Evolutionary conservation across 1,139 yeast species (phyloP).

Genomic region (Pichia inconspicua): DNA sequence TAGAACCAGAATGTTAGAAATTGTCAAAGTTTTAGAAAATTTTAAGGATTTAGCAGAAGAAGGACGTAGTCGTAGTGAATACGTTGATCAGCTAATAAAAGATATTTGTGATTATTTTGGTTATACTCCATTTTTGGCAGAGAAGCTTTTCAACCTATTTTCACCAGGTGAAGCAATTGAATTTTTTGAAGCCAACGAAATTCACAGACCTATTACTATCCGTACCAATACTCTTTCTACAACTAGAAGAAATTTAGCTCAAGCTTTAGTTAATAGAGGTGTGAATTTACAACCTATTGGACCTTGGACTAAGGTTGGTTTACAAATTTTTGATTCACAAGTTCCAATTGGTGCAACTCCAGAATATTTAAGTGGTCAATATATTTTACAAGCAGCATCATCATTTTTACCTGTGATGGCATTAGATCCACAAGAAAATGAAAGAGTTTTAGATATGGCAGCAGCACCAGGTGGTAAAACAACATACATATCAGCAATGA

Average conservation of each 20-base stretch:
- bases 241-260: conserved; percentile 93
- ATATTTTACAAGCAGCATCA: conserved; percentile 96
- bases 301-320: conserved; percentile 95
- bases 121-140: conserved; percentile 91
- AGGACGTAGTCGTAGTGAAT: conserved; percentile 78
- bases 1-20: conserved; percentile 91
- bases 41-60: conserved; percentile 79
- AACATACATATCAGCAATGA: conserved; percentile 88
- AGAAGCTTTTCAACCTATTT: conserved; percentile 81
- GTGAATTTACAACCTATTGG: conserved; percentile 97
- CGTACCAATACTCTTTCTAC: conserved; percentile 94
- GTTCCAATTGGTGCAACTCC: conserved; percentile 99
- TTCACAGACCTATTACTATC: conserved; percentile 91
- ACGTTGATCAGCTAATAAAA: conserved; percentile 62
- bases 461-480: conserved; percentile 99
- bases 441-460: conserved; percentile 96
- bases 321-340: conserved; percentile 94
- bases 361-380: conserved; percentile 95
- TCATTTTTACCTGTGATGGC: conserved; percentile 98
- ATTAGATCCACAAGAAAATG: conserved; percentile 89
- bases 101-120: conserved; percentile 95
- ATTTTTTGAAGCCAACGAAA: conserved; percentile 97
- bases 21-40: conserved; percentile 91
- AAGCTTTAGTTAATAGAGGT: conserved; percentile 90
- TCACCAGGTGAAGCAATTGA: conserved; percentile 96